These are phyloP conservation scores for Alloteropsis angusta DNA, from an alignment of 202 grass and related monocot species.

Conservation along the genomic window DNA sequence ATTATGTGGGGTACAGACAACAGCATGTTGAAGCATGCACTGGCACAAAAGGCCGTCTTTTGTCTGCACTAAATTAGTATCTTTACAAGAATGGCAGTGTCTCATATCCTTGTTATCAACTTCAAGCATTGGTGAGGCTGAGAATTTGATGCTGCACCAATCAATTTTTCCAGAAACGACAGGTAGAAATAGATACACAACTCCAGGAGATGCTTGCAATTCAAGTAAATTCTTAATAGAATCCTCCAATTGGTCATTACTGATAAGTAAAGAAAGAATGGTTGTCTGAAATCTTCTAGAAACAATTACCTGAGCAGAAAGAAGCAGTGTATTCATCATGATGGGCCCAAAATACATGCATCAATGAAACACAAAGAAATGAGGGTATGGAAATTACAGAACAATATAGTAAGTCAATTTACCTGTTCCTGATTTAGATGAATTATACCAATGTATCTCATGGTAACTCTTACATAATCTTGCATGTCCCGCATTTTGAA, in stretches of 20 bases:
- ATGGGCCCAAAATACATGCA: not conserved
- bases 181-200: slow-evolving; percentile 67
- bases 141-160: slow-evolving; percentile 51
- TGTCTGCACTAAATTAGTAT: slow-evolving; percentile 39
- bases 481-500: slow-evolving; percentile 32
- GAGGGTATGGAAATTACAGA: not conserved
- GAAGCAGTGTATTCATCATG: not conserved
- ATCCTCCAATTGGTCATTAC: slow-evolving; percentile 26
- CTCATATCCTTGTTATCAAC: not conserved
- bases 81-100: slow-evolving; percentile 36
- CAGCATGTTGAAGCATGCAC: slow-evolving; percentile 42
- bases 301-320: slow-evolving; percentile 37
- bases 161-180: slow-evolving; percentile 65
- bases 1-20: slow-evolving; percentile 64
- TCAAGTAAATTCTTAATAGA: slow-evolving; percentile 19
- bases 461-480: slow-evolving; percentile 23
- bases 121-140: slow-evolving; percentile 22
- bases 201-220: slow-evolving; percentile 31
- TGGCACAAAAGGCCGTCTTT: slow-evolving; percentile 36
- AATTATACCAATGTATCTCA: slow-evolving; percentile 29
- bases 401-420: not conserved
- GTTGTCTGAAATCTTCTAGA: slow-evolving; percentile 50
- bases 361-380: not conserved
- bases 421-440: slow-evolving; percentile 60
- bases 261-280: slow-evolving; percentile 59